phyloP scores from a whole-genome alignment of 2,329 filamentous ascomycete species.

The Sarocladiaceae sp. region DNA sequence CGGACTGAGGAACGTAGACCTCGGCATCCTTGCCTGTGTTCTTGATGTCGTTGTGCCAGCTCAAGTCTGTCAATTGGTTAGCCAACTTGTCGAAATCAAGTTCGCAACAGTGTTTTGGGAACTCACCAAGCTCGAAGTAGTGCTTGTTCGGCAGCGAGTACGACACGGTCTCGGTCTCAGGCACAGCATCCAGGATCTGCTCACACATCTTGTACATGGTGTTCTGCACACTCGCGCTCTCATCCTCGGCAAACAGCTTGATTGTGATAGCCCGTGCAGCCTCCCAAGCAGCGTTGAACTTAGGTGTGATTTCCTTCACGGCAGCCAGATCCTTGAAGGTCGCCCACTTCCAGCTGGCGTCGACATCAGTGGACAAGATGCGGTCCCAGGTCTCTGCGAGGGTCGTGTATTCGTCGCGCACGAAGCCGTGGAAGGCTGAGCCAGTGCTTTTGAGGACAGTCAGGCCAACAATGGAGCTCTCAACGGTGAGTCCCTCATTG shows the following conservation, averaged over 20 bases:
- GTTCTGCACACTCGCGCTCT: slow-evolving; percentile 88
- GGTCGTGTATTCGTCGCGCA: slow-evolving; percentile 90
- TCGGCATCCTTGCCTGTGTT: slow-evolving; percentile 96
- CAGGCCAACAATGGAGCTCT: slow-evolving; percentile 74
- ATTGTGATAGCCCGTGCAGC: slow-evolving; percentile 81
- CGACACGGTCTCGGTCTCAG: slow-evolving; percentile 66
- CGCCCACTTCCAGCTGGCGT: slow-evolving; percentile 83
- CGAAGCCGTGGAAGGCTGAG: slow-evolving; percentile 91
- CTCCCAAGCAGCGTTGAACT: slow-evolving; percentile 77
- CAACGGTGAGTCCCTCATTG: slow-evolving; percentile 67
- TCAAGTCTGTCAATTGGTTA: slow-evolving; percentile 60
- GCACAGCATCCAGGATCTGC: slow-evolving; percentile 72
- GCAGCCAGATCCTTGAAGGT: slow-evolving; percentile 61
- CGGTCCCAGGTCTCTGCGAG: slow-evolving; percentile 90
- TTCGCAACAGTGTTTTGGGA: background rate
- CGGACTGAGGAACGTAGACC: slow-evolving; percentile 88
- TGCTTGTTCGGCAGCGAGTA: slow-evolving; percentile 97
- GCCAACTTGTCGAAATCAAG: background rate
- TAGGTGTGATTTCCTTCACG: slow-evolving; percentile 57
- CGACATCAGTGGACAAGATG: slow-evolving; percentile 90
- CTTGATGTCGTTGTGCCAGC: slow-evolving; percentile 93
- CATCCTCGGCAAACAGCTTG: slow-evolving; percentile 83
- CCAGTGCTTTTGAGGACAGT: slow-evolving; percentile 95
- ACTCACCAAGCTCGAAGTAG: slow-evolving; percentile 90
- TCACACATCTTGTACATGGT: slow-evolving; percentile 99